These are phyloP conservation scores for Anthostomella pinea DNA, from an alignment of 2,329 filamentous ascomycete genomes.

Conservation along the genomic window DNA sequence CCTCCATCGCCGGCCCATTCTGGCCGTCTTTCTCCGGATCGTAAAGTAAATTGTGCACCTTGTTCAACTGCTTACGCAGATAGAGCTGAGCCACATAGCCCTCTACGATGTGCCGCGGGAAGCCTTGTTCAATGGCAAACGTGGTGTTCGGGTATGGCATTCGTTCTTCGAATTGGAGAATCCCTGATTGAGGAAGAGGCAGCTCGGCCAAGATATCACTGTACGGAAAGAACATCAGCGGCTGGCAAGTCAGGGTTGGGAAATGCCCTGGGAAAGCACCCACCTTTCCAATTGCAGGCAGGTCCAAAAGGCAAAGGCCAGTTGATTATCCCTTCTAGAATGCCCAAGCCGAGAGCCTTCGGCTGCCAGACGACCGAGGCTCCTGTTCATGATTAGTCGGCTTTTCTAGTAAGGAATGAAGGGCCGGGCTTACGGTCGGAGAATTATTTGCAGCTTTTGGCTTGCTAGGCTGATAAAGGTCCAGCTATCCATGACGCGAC, in stretches of 20 bases:
- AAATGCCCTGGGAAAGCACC: not conserved
- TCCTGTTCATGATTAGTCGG: slow-evolving; percentile 33
- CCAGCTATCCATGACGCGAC: slow-evolving; percentile 81
- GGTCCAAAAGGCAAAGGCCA: slow-evolving; percentile 84
- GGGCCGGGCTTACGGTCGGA: slow-evolving; percentile 62
- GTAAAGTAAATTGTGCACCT: slow-evolving; percentile 58
- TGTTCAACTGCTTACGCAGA: slow-evolving; percentile 62
- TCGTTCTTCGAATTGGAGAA: slow-evolving; percentile 59
- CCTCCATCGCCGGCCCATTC: slow-evolving; percentile 25
- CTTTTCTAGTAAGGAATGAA: slow-evolving; percentile 1
- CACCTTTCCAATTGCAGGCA: slow-evolving; percentile 89
- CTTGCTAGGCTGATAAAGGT: slow-evolving; percentile 57
- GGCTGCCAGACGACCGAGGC: slow-evolving; percentile 46
- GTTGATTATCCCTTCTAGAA: slow-evolving; percentile 57
- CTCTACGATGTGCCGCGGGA: slow-evolving; percentile 48
- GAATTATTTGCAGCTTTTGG: slow-evolving; percentile 64
- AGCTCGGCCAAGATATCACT: slow-evolving; percentile 92
- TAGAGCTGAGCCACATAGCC: slow-evolving; percentile 64
- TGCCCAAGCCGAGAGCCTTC: slow-evolving; percentile 32
- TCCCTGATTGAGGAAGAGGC: slow-evolving; percentile 57
- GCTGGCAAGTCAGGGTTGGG: slow-evolving; percentile 17
- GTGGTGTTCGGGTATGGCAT: slow-evolving; percentile 65
- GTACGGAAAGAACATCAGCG: too few species aligned
- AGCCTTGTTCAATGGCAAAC: slow-evolving; percentile 41
- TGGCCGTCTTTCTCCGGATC: slow-evolving; percentile 36